phyloP scores from a whole-genome alignment of 2,329 filamentous ascomycete genomes.

The Phaeosphaeriaceae sp. region DNA sequence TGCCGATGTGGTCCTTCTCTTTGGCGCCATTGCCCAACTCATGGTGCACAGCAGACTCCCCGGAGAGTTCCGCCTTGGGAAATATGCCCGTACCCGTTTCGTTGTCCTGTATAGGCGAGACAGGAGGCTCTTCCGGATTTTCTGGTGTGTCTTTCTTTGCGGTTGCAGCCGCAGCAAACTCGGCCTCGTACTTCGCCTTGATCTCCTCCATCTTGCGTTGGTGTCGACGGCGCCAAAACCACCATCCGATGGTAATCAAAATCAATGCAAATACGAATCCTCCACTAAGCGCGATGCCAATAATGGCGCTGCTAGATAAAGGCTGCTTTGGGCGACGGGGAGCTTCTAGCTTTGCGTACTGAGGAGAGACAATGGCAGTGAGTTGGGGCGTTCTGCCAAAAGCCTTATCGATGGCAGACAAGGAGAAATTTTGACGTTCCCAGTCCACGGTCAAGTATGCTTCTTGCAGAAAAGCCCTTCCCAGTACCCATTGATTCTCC shows the following conservation, averaged over 20 bases:
- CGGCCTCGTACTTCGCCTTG: constrained; percentile 33
- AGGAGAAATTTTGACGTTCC: constrained; percentile 55
- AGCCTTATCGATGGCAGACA: constrained; percentile 49
- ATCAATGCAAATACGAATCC: constrained; percentile 43
- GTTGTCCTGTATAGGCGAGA: constrained; percentile 27
- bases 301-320: constrained; percentile 46
- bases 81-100: constrained; percentile 44
- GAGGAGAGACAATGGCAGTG: constrained; percentile 41
- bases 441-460: constrained; percentile 60
- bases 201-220: constrained; percentile 25
- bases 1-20: constrained; percentile 21
- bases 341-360: constrained; percentile 20
- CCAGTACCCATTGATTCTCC: constrained; percentile 65
- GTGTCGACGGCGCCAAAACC: constrained; percentile 40
- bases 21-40: constrained; percentile 23
- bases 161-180: constrained; percentile 25
- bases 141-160: constrained; percentile 25
- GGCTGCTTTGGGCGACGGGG: constrained; percentile 4
- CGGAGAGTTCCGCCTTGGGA: constrained; percentile 55
- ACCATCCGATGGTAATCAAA: constrained; percentile 41
- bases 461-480: constrained; percentile 73
- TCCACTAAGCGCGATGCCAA: constrained; percentile 53
- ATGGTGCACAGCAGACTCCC: constrained; percentile 30
- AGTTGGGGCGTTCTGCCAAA: constrained; percentile 36
- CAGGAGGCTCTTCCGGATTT: constrained; percentile 30